Evolutionary conservation across 75 land plant genomes (phyloP), one percentile per base, ranked within the genome.

Genomic region (Adiantum capillusveneris): DNA sequence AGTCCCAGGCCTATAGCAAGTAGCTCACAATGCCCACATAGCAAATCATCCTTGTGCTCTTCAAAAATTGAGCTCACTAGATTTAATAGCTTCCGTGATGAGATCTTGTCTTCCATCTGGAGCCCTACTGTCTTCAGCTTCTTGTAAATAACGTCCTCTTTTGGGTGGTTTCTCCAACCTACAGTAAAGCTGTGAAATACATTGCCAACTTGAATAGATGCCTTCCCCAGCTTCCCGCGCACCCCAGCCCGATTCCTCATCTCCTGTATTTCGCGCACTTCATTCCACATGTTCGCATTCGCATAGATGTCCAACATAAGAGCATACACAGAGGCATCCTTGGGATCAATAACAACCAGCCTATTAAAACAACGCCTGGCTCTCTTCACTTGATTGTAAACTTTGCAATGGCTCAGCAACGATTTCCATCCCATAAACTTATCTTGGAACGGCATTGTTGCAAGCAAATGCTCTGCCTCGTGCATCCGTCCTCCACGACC

Each of bases 1-100:
- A 72, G 52, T 36, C 75, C 75, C 65, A 61, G 65, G 12, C 53
- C 68, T 21, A 64, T 71, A 28, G 74, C 74, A 28, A 71, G 67
- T 52, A 59, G 65, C 55, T 73, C 75, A 36, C 75, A 48, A 42
- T 73, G 69, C 21, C 31, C 60, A 61, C 57, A 60, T 20, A 73
- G 20, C 30, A 61, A 17, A 29, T 57, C 57, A 39, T 73, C 69
- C 65, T 73, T 73, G 18, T 42, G 36, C n/a, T 65, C 69, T 25
- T 66, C 69, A 26, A 18, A n/a, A 2, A 46, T 17, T 46, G 50
- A 46, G 3, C 13, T 46, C 13, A 46, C 5, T 46, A 18, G 18
- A n/a, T 21, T 18, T 46, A 46, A 2, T 3, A 21, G 50, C 14
- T n/a, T n/a, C 50, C 3, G 13, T 18, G 18, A 21, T 14, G 14